Evolutionary conservation across 1,139 yeast species (phyloP), one percentile per base, ranked within the genome.

Genomic region (Scheffersomyces lignicola): DNA sequence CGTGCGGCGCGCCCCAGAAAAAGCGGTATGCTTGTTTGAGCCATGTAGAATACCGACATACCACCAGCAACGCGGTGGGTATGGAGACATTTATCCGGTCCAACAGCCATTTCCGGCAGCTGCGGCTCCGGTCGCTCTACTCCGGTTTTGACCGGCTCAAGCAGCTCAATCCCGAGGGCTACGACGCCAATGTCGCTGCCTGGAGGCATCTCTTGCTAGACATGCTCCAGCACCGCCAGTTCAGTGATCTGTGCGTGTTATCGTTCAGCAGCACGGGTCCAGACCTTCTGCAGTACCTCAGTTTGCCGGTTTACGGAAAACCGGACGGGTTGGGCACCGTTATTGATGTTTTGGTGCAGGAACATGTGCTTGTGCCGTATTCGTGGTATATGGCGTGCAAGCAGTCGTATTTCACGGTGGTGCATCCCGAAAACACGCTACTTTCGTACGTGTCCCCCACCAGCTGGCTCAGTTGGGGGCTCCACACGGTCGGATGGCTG

Each of bases 101-200:
- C 7, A 44, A 49, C 34, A 47, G 51, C 11, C 51, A 47, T 32
- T 78, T 80, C 56, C 69, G 69, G 11, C 53, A 60, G 13, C 56
- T 78, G 2, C 62, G 92, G 30, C 59, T 81, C 32, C 66, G 69
- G n/a, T 82, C 89, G 3, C 64, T 84, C 25, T 84, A 78, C 49
- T 75, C 85, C 9, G 76, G 83, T 52, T 83, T 82, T 49, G 53
- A 62, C 6, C 63, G 66, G 8, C 65, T 78, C 24, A 64, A 68
- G 46, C 73, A 68, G 7, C 48, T 72, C 15, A 84, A 84, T 50
- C 76, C 75, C 1, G 89, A 81, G 42, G 94, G 94, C 1, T 83
- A 65, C 45, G 76, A 69, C 24, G 92, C 92, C 16, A 84, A 84
- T 49, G 44, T 83, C n/a, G 55, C 58, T 2, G 83, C 88, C 1